These are phyloP conservation scores for Linaria vulgaris DNA, from an alignment of 257 asterid species.

Conservation along the genomic window DNA sequence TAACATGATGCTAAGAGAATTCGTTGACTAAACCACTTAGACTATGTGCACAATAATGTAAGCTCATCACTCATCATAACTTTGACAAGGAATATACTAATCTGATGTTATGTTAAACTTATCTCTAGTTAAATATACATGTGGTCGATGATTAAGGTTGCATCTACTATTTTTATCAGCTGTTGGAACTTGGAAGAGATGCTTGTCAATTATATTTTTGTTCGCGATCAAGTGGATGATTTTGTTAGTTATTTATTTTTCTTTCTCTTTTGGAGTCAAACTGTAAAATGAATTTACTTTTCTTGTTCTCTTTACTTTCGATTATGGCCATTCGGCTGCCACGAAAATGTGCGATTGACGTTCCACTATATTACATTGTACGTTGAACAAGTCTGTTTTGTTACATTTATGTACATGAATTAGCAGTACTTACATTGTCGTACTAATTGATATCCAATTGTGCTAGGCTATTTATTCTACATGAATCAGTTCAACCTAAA, in stretches of 20 bases:
- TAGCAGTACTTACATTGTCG: too few relatives aligned
- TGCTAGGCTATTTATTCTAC: too few relatives aligned
- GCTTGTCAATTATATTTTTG: constrained; percentile 1
- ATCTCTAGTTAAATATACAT: not conserved
- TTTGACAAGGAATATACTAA: not conserved
- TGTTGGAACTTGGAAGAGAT: not conserved
- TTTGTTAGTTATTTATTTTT: not conserved
- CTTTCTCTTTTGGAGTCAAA: not conserved
- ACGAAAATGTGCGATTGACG: too few relatives aligned
- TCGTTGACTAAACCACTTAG: constrained; percentile 24
- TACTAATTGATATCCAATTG: too few relatives aligned
- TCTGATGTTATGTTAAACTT: not conserved
- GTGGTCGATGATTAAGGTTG: not conserved
- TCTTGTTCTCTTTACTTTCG: not conserved
- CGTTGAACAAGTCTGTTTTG: too few relatives aligned
- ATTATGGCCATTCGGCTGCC: too few relatives aligned
- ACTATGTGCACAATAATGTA: constrained; percentile 13
- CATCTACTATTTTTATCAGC: not conserved
- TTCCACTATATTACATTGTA: too few relatives aligned
- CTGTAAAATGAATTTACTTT: not conserved
- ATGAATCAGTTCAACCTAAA: too few relatives aligned
- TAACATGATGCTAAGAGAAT: constrained; percentile 30
- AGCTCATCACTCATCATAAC: not conserved
- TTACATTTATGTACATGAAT: too few relatives aligned
- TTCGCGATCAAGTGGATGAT: not conserved